Evolutionary conservation across 495 filamentous ascomycete genomes (phyloP).

Genomic region (Daldinia vernicosa): DNA sequence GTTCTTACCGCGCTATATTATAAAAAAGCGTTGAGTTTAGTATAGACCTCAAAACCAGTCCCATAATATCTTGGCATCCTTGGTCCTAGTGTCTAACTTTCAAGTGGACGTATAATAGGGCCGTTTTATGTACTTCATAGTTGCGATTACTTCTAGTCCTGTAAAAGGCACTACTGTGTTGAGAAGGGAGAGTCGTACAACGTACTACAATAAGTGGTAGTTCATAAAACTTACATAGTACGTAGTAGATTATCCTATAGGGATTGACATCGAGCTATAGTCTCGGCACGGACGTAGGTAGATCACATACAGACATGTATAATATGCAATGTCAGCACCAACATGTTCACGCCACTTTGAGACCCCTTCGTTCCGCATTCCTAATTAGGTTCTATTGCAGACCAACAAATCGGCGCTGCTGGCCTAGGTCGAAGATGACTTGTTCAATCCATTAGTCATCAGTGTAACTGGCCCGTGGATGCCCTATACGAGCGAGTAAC

Average conservation of each 20-base stretch:
- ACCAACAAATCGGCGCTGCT: conserved; percentile 12
- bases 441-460: conserved; percentile 25
- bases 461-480: conserved; percentile 9
- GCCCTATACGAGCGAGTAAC: conserved; percentile 9
- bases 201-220: background rate
- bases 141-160: background rate
- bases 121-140: background rate
- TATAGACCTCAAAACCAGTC: background rate
- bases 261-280: background rate
- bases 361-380: conserved; percentile 35
- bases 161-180: background rate
- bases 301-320: conserved; percentile 28
- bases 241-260: conserved; percentile 2
- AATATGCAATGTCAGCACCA: conserved; percentile 42
- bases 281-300: conserved; percentile 2
- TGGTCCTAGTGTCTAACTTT: background rate
- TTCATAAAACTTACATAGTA: background rate
- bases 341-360: conserved; percentile 27
- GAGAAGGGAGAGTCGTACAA: background rate
- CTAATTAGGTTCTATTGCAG: conserved; percentile 25
- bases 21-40: background rate
- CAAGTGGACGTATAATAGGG: background rate
- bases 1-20: background rate
- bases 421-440: conserved; percentile 16
- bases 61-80: background rate